A percentile compares a stretch with the other conserved stretches of the same genome.
phyloP scores from a whole-genome alignment of 306 rosid species.

The Quercus parvula region DNA sequence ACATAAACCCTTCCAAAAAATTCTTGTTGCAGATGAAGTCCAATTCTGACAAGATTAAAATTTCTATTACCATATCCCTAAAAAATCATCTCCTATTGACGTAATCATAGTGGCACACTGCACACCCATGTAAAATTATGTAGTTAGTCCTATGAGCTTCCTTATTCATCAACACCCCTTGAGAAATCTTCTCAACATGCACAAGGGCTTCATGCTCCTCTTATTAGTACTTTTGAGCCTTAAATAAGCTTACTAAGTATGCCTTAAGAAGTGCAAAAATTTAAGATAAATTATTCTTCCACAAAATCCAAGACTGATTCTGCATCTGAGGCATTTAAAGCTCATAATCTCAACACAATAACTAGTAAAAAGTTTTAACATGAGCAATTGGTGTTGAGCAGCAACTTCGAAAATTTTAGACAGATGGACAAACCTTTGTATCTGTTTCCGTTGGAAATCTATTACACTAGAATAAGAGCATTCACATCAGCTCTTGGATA shows the following conservation, averaged over 20 bases:
- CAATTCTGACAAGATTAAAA: background rate
- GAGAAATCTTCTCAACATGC: too few relatives aligned
- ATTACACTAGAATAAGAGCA: too few relatives aligned
- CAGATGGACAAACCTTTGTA: too few relatives aligned
- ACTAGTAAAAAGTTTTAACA: background rate
- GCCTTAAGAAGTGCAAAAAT: background rate
- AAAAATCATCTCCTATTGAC: background rate
- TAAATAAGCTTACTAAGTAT: too few relatives aligned
- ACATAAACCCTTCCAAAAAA: background rate
- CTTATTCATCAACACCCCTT: too few relatives aligned
- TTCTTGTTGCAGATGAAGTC: background rate
- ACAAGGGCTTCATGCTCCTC: too few relatives aligned
- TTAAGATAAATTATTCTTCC: background rate
- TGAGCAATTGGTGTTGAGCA: too few relatives aligned
- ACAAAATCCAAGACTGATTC: background rate
- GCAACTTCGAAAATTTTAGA: too few relatives aligned
- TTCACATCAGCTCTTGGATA: too few relatives aligned
- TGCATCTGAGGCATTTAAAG: background rate
- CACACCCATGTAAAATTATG: background rate
- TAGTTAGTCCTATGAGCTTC: background rate
- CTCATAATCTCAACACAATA: background rate
- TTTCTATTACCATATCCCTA: background rate
- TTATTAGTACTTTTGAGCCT: too few relatives aligned
- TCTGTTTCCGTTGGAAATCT: too few relatives aligned
- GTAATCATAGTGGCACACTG: background rate